phyloP scores from a whole-genome alignment of 2,329 filamentous ascomycete genomes.

The Hortaea sp. region DNA sequence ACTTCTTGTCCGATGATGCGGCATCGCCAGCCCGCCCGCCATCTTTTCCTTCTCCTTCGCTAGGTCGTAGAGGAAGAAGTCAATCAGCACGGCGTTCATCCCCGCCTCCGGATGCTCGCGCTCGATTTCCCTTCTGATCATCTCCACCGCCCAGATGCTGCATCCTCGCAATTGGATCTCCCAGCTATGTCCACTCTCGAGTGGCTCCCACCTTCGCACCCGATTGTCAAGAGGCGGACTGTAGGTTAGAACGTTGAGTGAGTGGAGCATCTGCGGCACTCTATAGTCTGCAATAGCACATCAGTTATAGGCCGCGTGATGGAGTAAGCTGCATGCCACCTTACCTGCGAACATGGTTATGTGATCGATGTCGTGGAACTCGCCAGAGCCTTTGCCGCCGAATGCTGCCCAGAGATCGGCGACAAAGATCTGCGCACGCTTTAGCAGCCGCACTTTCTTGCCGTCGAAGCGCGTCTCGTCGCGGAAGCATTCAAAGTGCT shows the following conservation, averaged over 20 bases:
- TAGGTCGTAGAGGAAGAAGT: conserved; percentile 93
- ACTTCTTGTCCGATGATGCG: conserved; percentile 81
- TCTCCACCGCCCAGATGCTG: conserved; percentile 87
- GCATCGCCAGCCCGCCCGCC: conserved; percentile 36
- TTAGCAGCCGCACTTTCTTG: conserved; percentile 70
- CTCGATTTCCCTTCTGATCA: conserved; percentile 73
- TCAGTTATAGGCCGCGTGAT: neutral
- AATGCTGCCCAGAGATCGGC: conserved; percentile 97
- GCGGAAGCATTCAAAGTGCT: conserved; percentile 74
- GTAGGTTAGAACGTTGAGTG: conserved; percentile 72
- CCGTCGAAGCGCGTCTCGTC: conserved; percentile 71
- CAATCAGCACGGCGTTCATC: conserved; percentile 83
- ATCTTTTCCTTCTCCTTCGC: conserved; percentile 71
- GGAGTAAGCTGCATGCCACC: neutral
- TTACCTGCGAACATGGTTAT: conserved; percentile 89
- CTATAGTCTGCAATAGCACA: conserved; percentile 59
- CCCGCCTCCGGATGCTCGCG: conserved; percentile 58
- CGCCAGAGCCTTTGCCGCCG: conserved; percentile 65
- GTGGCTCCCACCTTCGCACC: conserved; percentile 53
- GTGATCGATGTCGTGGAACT: conserved; percentile 82
- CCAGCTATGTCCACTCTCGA: conserved; percentile 65
- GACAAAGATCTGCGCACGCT: conserved; percentile 90
- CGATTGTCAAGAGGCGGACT: conserved; percentile 66
- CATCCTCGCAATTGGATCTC: conserved; percentile 85
- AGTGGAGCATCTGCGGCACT: conserved; percentile 84